Evolutionary conservation across 352 stramenopile genomes (phyloP).

Genomic region (Globisporangium cystogenes): DNA sequence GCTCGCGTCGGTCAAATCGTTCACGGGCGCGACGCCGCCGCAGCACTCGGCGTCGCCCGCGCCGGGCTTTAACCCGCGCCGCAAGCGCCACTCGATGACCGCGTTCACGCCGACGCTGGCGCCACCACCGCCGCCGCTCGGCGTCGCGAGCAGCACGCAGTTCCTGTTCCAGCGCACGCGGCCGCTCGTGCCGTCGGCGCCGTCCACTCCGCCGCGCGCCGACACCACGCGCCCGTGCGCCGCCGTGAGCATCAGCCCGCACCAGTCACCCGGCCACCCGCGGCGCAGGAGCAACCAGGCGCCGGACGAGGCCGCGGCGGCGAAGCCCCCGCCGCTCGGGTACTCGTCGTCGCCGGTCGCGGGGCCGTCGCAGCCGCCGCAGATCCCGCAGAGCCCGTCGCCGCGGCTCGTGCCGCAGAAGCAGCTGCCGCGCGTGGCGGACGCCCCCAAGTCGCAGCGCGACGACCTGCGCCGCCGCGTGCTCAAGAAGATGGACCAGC

Average conservation of each 20-base stretch:
- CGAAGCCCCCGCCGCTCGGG: constrained; percentile 16
- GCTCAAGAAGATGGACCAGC: constrained; percentile 55
- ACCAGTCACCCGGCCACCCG: constrained; percentile 7
- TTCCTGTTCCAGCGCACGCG: constrained; percentile 20
- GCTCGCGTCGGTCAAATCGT: constrained; percentile 16
- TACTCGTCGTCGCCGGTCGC: constrained; percentile 32
- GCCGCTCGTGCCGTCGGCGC: constrained; percentile 18
- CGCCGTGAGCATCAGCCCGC: constrained; percentile 15
- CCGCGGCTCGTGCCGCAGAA: constrained; percentile 4
- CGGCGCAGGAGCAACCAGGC: constrained; percentile 8
- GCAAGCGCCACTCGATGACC: constrained; percentile 51
- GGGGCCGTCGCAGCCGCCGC: constrained; percentile 1
- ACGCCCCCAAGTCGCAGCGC: constrained; percentile 19
- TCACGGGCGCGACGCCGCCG: constrained; percentile 18
- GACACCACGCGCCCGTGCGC: constrained; percentile 12
- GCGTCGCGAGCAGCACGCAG: constrained; percentile 5
- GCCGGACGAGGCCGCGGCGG: background rate
- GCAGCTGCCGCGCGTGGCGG: background rate
- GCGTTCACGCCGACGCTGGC: constrained; percentile 14
- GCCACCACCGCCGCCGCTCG: constrained; percentile 11
- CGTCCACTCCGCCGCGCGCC: constrained; percentile 15
- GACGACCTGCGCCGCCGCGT: constrained; percentile 63
- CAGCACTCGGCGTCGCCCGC: constrained; percentile 61
- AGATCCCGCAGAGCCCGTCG: constrained; percentile 10
- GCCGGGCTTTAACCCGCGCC: constrained; percentile 30